Evolutionary conservation across 768 basidiomycete genomes (phyloP), one percentile per base, ranked within the genome.

Genomic region (Podaxis carcinomalis): DNA sequence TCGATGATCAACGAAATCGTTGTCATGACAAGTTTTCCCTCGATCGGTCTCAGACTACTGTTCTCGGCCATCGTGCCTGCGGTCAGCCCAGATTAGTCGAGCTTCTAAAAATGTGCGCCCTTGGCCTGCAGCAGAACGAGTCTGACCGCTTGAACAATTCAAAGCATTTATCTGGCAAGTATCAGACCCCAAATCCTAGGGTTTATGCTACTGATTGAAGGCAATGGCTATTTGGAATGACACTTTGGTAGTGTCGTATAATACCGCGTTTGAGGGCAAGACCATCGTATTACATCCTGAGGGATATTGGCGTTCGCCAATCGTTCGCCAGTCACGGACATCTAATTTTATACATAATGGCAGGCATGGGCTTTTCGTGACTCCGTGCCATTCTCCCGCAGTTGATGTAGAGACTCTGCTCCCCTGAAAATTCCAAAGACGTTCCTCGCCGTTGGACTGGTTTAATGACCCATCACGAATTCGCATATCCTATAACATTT

Each of bases 11-110:
- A 40, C 56, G 37, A 10, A 47, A 21, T 21, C 21, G 36, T 57
- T 14, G 46, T 36, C 47, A 57, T 57, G 32, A 32, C 56, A 57
- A 50, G 35, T 23, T 7, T 47, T 57, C 56, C 44, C 56, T 35
- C 47, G 21, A 39, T 36, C 47, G 35, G 56, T 16, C 54, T 28
- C n/a, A 5, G 5, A 27, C 13, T 19, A 44, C 54, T 13, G 37
- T 47, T 50, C 46, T 49, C 56, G 44, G 44, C 42, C 35, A 57
- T 28, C 56, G 56, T 49, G 47, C 27, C 46, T 27, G 6, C 40
- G 7, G 27, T n/a, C 10, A 25, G 3, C 37, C 23, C 40, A 55
- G 40, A 10, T 42, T 28, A 53, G 39, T 3, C 14, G 9, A 28
- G n/a, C 2, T 10, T 47, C 21, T 23, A 23, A 32, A 36, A 36